These are phyloP conservation scores for Xenosphaeropsis pyriputrescens DNA, from an alignment of 2,329 filamentous ascomycete species.

Conservation along the genomic window DNA sequence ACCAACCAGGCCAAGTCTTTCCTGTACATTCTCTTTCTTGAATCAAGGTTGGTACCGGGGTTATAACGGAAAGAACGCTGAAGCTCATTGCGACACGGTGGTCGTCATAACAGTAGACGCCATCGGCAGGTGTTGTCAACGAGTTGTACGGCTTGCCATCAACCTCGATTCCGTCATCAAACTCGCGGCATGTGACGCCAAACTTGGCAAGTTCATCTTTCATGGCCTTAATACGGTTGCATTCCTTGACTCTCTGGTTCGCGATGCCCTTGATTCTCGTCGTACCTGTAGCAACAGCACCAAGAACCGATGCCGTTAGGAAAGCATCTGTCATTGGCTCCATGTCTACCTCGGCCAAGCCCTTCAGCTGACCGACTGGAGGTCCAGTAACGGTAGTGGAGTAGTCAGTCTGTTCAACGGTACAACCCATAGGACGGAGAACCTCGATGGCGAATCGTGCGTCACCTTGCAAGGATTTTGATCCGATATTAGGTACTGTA, in stretches of 20 bases:
- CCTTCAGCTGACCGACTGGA: conserved; percentile 54
- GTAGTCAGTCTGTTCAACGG: conserved; percentile 66
- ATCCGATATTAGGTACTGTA: conserved; percentile 92
- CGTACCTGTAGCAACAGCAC: conserved; percentile 70
- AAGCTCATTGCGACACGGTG: conserved; percentile 98
- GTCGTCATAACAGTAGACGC: conserved; percentile 89
- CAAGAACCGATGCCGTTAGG: conserved; percentile 83
- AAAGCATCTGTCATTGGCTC: conserved; percentile 99
- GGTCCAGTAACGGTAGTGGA: conserved; percentile 93
- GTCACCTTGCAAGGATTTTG: conserved; percentile 82
- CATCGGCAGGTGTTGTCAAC: conserved; percentile 40
- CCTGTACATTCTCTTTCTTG: conserved; percentile 85
- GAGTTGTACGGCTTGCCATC: conserved; percentile 32
- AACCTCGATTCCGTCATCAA: conserved; percentile 85
- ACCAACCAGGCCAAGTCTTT: conserved; percentile 99
- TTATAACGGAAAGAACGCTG: conserved; percentile 66
- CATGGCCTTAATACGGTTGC: conserved; percentile 93
- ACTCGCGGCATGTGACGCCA: conserved; percentile 70
- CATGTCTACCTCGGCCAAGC: conserved; percentile 82
- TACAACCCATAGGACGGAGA: conserved; percentile 83
- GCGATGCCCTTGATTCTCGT: conserved; percentile 90
- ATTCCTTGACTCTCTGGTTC: conserved; percentile 96
- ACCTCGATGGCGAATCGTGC: conserved; percentile 88
- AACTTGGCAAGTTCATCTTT: conserved; percentile 89
- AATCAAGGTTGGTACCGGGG: conserved; percentile 59